phyloP scores from a whole-genome alignment of 495 filamentous ascomycete genomes.

The Rhypophila decipiens region DNA sequence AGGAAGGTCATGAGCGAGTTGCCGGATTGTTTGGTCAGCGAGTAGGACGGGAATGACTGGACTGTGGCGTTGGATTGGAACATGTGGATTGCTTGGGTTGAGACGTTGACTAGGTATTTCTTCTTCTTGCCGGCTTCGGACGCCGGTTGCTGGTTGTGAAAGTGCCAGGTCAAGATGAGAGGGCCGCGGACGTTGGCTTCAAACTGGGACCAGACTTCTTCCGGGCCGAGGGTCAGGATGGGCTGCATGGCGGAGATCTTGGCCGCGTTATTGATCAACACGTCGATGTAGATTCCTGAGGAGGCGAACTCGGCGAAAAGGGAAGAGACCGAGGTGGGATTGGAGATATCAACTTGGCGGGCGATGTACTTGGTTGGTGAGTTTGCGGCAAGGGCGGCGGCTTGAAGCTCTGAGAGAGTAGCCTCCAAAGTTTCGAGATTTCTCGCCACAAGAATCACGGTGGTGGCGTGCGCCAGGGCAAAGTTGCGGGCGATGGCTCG shows the following conservation, averaged over 20 bases:
- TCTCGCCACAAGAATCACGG: conserved; percentile 21
- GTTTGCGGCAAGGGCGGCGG: background rate
- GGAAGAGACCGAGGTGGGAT: conserved; percentile 12
- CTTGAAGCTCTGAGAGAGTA: conserved; percentile 4
- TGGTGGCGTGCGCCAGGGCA: conserved; percentile 14
- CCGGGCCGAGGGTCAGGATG: conserved; percentile 21
- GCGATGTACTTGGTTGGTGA: conserved; percentile 12
- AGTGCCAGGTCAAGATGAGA: conserved; percentile 22
- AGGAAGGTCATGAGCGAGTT: conserved; percentile 22
- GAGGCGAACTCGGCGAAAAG: conserved; percentile 25
- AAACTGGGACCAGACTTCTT: conserved; percentile 21
- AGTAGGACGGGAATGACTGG: conserved; percentile 12
- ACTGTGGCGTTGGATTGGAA: conserved; percentile 2
- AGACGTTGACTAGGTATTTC: conserved; percentile 26
- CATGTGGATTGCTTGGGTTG: conserved; percentile 18
- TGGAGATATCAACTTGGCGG: conserved; percentile 15
- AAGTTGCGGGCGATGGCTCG: conserved; percentile 21
- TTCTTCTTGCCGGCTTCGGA: background rate
- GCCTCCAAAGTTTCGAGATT: conserved; percentile 4
- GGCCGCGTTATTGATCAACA: conserved; percentile 30
- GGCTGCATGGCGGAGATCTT: conserved; percentile 5
- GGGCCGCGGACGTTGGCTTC: conserved; percentile 23
- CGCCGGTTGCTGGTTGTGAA: conserved; percentile 17
- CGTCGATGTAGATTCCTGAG: conserved; percentile 25
- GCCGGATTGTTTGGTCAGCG: conserved; percentile 29